Evolutionary conservation across 2,329 filamentous ascomycete genomes (phyloP).

Genomic region (Paracoccidioides lutzii): DNA sequence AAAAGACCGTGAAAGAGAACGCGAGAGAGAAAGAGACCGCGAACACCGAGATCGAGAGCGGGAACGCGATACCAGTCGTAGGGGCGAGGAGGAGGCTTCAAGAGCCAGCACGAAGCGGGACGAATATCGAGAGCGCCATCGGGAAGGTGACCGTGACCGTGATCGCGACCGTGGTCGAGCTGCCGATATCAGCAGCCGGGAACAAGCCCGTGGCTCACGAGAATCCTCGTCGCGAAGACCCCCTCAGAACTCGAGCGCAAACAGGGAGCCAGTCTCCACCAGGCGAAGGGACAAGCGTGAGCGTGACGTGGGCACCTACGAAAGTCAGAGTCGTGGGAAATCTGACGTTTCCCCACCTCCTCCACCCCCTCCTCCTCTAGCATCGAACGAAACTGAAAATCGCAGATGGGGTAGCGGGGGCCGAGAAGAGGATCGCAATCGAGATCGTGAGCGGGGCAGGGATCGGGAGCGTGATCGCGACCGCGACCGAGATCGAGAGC

Average conservation of each 20-base stretch:
- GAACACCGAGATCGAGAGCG: slow-evolving; percentile 16
- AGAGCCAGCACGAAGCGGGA: slow-evolving; percentile 22
- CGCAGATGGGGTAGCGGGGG: slow-evolving; percentile 7
- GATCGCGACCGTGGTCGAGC: slow-evolving; percentile 13
- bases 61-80: slow-evolving; percentile 18
- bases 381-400: background rate
- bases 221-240: slow-evolving; percentile 7
- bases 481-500: slow-evolving; percentile 6
- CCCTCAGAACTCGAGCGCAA: slow-evolving; percentile 1
- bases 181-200: background rate
- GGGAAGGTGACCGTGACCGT: slow-evolving; percentile 8
- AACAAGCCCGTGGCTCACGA: slow-evolving; percentile 5
- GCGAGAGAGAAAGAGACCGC: slow-evolving; percentile 14
- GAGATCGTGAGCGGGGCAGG: slow-evolving; percentile 5
- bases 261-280: background rate
- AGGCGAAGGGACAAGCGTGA: slow-evolving; percentile 7
- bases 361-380: slow-evolving; percentile 2
- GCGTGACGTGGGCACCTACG: slow-evolving; percentile 2
- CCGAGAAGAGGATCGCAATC: slow-evolving; percentile 3
- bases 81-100: slow-evolving; percentile 18
- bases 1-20: slow-evolving; percentile 14
- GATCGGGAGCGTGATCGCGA: slow-evolving; percentile 5
- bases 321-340: background rate
- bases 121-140: slow-evolving; percentile 21
- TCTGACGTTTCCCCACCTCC: background rate